Percentiles rank a stretch among this genome's conserved stretches.
These are phyloP conservation scores for Mycena crocata DNA, from an alignment of 768 basidiomycete genomes.

Conservation along the genomic window DNA sequence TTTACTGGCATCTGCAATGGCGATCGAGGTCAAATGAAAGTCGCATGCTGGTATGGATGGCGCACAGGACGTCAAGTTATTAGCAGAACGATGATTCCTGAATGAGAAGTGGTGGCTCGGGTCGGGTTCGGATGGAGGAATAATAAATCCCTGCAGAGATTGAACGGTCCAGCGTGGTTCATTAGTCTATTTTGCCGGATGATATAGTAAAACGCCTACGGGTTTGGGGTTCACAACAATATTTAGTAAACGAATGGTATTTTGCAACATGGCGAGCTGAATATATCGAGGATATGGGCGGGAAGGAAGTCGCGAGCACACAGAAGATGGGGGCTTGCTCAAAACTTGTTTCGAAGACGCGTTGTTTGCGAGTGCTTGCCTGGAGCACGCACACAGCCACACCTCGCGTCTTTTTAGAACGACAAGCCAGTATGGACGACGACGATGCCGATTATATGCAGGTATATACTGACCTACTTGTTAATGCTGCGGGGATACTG, in stretches of 20 bases:
- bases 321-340: neutral
- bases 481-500: too few species aligned
- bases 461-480: too few species aligned
- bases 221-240: constrained; percentile 21
- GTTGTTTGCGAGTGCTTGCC: constrained; percentile 3
- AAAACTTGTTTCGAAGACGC: constrained; percentile 10
- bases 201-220: neutral
- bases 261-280: constrained; percentile 20
- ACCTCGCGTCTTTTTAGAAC: neutral
- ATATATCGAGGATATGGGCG: neutral
- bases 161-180: neutral
- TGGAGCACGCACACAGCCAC: constrained; percentile 6
- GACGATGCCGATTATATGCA: constrained; percentile 97
- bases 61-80: constrained; percentile 24
- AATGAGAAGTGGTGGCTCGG: constrained; percentile 31
- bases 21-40: neutral
- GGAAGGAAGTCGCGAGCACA: neutral
- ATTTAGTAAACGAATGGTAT: constrained; percentile 16
- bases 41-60: too few species aligned
- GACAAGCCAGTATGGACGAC: constrained; percentile 82
- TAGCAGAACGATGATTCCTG: constrained; percentile 20
- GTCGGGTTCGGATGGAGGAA: constrained; percentile 33
- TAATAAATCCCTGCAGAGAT: constrained; percentile 21
- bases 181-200: neutral
- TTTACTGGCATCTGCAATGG: constrained; percentile 21